Evolutionary conservation across 768 basidiomycete species (phyloP).

Genomic region (Leccinum uliginosum): DNA sequence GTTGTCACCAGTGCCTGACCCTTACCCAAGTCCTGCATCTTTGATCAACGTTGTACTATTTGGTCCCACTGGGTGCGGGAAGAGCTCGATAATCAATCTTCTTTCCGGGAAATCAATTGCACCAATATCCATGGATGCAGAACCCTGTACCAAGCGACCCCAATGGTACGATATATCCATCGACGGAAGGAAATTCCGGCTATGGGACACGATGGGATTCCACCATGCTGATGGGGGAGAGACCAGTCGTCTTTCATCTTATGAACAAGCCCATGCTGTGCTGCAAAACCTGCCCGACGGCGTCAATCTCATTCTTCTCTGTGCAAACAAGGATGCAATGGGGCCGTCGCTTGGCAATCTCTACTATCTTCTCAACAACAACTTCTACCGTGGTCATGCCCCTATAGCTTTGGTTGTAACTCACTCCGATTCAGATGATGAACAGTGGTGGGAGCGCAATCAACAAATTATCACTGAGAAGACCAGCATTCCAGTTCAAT

Average conservation of each 20-base stretch:
- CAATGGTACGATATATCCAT: not conserved
- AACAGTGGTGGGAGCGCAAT: constrained; percentile 33
- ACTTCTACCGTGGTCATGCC: constrained; percentile 31
- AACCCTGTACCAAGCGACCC: constrained; percentile 29
- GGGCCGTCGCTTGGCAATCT: constrained; percentile 24
- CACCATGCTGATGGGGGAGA: constrained; percentile 1
- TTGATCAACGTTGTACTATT: constrained; percentile 14
- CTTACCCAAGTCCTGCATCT: not conserved
- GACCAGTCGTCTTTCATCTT: constrained; percentile 4
- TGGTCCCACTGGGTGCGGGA: constrained; percentile 14
- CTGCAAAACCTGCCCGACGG: constrained; percentile 26
- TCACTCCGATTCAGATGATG: constrained; percentile 24
- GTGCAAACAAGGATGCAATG: constrained; percentile 29
- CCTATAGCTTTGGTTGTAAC: constrained; percentile 34
- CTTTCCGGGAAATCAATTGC: constrained; percentile 19
- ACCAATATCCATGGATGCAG: constrained; percentile 17
- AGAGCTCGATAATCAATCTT: constrained; percentile 20
- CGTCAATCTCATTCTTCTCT: constrained; percentile 34
- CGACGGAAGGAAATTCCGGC: constrained; percentile 2
- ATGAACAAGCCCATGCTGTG: constrained; percentile 21
- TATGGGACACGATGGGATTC: constrained; percentile 28
- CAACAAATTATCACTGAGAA: constrained; percentile 8
- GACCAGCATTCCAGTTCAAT: not conserved
- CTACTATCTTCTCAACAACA: constrained; percentile 29
- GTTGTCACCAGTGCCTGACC: not conserved